Conservation (phyloP, 2,329 filamentous ascomycete genomes). For the Hawksworthiomyces lignivorus region DNA sequence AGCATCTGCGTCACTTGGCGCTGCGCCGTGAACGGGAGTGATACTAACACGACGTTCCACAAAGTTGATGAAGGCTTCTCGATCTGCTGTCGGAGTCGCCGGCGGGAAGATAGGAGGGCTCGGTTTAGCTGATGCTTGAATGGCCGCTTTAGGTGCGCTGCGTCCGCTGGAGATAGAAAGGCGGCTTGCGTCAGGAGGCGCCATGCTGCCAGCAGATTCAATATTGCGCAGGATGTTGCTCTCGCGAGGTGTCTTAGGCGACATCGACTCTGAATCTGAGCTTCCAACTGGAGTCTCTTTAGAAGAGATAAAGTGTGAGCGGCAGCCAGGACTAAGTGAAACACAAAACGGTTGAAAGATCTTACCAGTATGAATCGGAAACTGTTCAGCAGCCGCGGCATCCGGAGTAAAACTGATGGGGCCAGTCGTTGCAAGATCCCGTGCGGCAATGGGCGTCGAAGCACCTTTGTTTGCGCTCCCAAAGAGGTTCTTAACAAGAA, state of each 20-base stretch:
- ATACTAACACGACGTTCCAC: slow-evolving; percentile 52
- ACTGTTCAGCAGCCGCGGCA: neutral
- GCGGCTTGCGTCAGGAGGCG: slow-evolving; percentile 72
- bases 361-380: too few relatives aligned
- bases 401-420: slow-evolving; percentile 4
- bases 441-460: slow-evolving; percentile 15
- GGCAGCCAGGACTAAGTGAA: too few relatives aligned
- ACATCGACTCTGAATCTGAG: slow-evolving; percentile 38
- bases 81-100: slow-evolving; percentile 69
- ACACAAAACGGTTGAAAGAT: too few relatives aligned
- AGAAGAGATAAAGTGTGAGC: neutral
- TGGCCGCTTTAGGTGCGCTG: neutral
- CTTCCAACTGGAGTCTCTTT: slow-evolving; percentile 55
- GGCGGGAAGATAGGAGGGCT: slow-evolving; percentile 44
- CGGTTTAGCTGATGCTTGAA: neutral
- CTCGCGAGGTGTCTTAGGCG: slow-evolving; percentile 75
- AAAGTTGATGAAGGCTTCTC: slow-evolving; percentile 45
- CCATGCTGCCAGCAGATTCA: slow-evolving; percentile 30
- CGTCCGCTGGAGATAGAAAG: slow-evolving; percentile 77
- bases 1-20: slow-evolving; percentile 67
- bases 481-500: slow-evolving; percentile 30
- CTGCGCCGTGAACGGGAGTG: slow-evolving; percentile 61
- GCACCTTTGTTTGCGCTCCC: slow-evolving; percentile 12
- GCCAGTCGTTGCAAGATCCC: slow-evolving; percentile 1
- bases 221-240: slow-evolving; percentile 23